Conservation (phyloP, 805 yeast genomes). For the Cyberlindnera galapagoensis region DNA sequence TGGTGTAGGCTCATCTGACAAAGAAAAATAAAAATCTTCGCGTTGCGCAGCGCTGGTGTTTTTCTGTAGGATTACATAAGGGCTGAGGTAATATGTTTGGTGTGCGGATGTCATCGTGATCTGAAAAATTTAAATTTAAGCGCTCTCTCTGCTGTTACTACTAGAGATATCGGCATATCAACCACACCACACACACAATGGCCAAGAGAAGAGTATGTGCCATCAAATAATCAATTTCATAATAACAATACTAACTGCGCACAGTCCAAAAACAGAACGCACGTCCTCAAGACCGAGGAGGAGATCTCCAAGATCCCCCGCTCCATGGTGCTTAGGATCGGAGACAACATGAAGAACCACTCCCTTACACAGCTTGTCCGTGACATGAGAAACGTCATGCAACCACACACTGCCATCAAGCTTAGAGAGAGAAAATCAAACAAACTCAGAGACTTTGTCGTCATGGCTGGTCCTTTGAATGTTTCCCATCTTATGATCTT, state of each 20-base stretch:
- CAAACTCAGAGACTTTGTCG: slow-evolving; percentile 85
- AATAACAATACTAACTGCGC: slow-evolving; percentile 12
- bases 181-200: slow-evolving; percentile 26
- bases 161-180: background rate
- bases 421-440: slow-evolving; percentile 82
- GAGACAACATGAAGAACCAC: slow-evolving; percentile 69
- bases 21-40: too few relatives aligned
- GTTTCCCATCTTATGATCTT: slow-evolving; percentile 85
- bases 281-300: slow-evolving; percentile 56
- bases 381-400: slow-evolving; percentile 87
- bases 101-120: slow-evolving; percentile 25
- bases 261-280: slow-evolving; percentile 80
- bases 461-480: slow-evolving; percentile 97
- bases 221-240: too few relatives aligned
- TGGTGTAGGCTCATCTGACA: too few relatives aligned
- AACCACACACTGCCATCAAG: slow-evolving; percentile 92
- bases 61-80: too few relatives aligned
- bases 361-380: slow-evolving; percentile 77
- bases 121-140: slow-evolving; percentile 8
- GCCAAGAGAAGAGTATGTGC: slow-evolving; percentile 44
- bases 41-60: too few relatives aligned
- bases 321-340: slow-evolving; percentile 91
- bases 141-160: slow-evolving; percentile 1
- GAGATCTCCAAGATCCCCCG: slow-evolving; percentile 72
- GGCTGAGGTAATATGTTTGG: slow-evolving; percentile 8